These are phyloP conservation scores for Trichoderma pleuroti DNA, from an alignment of 2,329 filamentous ascomycete genomes.

Conservation along the genomic window DNA sequence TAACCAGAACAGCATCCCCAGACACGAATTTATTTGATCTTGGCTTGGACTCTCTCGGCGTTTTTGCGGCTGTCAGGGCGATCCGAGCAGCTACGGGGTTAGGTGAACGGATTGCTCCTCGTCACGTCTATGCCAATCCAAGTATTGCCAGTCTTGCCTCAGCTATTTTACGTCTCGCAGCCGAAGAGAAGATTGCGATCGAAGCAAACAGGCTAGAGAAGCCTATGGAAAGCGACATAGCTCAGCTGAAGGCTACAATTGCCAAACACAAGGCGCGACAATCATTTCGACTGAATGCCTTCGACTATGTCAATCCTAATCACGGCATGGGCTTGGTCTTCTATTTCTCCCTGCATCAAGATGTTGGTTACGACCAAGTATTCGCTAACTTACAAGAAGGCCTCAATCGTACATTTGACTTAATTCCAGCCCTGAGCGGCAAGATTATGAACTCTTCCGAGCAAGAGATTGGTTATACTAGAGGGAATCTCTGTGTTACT, in stretches of 20 bases:
- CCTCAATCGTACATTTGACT: slow-evolving; percentile 32
- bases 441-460: slow-evolving; percentile 32
- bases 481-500: slow-evolving; percentile 21
- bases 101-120: slow-evolving; percentile 3
- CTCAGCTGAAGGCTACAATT: slow-evolving; percentile 13
- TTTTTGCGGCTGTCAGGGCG: slow-evolving; percentile 30
- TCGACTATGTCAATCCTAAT: slow-evolving; percentile 34
- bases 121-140: neutral
- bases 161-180: neutral
- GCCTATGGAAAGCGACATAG: neutral
- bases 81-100: slow-evolving; percentile 31
- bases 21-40: slow-evolving; percentile 30
- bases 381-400: slow-evolving; percentile 35
- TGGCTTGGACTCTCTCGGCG: slow-evolving; percentile 33
- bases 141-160: neutral
- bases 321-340: slow-evolving; percentile 32
- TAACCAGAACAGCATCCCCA: slow-evolving; percentile 17
- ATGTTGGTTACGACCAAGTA: slow-evolving; percentile 27
- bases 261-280: slow-evolving; percentile 27
- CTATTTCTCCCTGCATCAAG: slow-evolving; percentile 33
- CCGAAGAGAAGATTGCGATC: neutral
- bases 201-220: neutral
- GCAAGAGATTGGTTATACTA: slow-evolving; percentile 27
- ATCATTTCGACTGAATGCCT: slow-evolving; percentile 30
- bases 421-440: slow-evolving; percentile 37